A percentile compares a stretch with the other conserved stretches of the same genome.
Evolutionary conservation across 106 monocot species (phyloP).

Genomic region (Acorus gramineus): DNA sequence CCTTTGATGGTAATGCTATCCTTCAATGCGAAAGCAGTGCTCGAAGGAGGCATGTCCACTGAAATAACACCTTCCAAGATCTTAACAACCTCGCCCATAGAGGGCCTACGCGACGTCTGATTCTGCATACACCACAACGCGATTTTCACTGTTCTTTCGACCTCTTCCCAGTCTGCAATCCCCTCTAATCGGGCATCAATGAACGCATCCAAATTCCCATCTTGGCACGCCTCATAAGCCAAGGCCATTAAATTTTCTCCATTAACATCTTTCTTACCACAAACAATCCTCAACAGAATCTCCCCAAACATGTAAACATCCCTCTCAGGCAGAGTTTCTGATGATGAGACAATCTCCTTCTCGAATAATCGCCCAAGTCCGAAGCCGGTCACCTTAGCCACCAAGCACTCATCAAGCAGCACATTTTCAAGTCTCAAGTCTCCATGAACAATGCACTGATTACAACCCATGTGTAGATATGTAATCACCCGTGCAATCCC

Average conservation of each 20-base stretch:
- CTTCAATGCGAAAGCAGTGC: slow-evolving; percentile 4
- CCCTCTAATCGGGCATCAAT: slow-evolving; percentile 23
- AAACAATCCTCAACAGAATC: slow-evolving; percentile 22
- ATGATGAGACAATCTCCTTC: slow-evolving; percentile 19
- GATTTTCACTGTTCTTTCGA: slow-evolving; percentile 27
- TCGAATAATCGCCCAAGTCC: slow-evolving; percentile 17
- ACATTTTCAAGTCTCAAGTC: slow-evolving; percentile 30
- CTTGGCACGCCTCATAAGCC: slow-evolving; percentile 12
- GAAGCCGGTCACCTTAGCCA: slow-evolving; percentile 23
- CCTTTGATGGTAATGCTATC: too few relatives aligned
- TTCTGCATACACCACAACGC: slow-evolving; percentile 42
- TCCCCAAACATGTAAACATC: slow-evolving; percentile 36
- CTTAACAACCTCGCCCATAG: slow-evolving; percentile 29
- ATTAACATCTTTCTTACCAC: slow-evolving; percentile 6
- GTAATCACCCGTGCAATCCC: slow-evolving; percentile 28
- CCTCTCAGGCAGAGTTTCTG: slow-evolving; percentile 27
- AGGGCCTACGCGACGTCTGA: slow-evolving; percentile 19
- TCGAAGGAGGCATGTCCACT: slow-evolving; percentile 35
- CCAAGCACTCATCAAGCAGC: slow-evolving; percentile 27
- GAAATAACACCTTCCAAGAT: slow-evolving; percentile 38
- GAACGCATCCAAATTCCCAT: slow-evolving; percentile 14
- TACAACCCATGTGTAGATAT: slow-evolving; percentile 34
- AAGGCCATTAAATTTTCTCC: slow-evolving; percentile 8
- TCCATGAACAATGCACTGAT: slow-evolving; percentile 31
- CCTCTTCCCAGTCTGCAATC: slow-evolving; percentile 12